phyloP scores from a whole-genome alignment of 169 alveolate species.

The Eimeria mitis region DNA sequence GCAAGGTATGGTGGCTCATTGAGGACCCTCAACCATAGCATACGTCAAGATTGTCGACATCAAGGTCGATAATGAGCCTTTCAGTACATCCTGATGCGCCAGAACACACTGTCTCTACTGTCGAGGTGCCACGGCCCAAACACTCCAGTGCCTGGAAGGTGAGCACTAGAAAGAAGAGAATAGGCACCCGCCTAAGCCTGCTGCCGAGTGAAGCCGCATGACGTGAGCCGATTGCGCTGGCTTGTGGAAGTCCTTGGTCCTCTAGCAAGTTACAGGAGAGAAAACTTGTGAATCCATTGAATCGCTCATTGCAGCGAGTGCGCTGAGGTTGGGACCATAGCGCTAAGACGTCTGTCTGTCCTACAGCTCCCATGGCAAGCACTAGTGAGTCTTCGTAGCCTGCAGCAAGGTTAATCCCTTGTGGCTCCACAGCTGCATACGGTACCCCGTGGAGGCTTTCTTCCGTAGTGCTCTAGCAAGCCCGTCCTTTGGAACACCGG shows the following conservation, averaged over 20 bases:
- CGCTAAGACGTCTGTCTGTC: neutral
- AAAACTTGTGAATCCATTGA: neutral
- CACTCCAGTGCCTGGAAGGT: slow-evolving; percentile 17
- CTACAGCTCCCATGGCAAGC: slow-evolving; percentile 10
- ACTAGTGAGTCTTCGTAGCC: neutral
- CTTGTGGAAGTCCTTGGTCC: neutral
- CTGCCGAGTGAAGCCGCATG: neutral
- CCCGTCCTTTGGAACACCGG: neutral
- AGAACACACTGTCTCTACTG: slow-evolving; percentile 52
- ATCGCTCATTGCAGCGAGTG: neutral
- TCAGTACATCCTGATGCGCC: slow-evolving; percentile 38
- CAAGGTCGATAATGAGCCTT: slow-evolving; percentile 60
- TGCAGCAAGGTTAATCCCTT: neutral
- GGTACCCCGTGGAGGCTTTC: neutral
- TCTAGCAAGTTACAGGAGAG: neutral
- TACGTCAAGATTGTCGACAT: slow-evolving; percentile 55
- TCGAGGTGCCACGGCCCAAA: slow-evolving; percentile 57
- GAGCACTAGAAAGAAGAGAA: neutral
- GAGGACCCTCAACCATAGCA: neutral
- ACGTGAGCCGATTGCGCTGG: neutral
- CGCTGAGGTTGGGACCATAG: neutral
- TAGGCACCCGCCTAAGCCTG: neutral
- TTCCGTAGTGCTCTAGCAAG: neutral
- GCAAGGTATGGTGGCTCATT: neutral
- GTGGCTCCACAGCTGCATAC: neutral